A percentile compares a stretch with the other conserved stretches of the same genome.
Evolutionary conservation across 352 stramenopile species (phyloP).

Genomic region (Pythium folliculosum): DNA sequence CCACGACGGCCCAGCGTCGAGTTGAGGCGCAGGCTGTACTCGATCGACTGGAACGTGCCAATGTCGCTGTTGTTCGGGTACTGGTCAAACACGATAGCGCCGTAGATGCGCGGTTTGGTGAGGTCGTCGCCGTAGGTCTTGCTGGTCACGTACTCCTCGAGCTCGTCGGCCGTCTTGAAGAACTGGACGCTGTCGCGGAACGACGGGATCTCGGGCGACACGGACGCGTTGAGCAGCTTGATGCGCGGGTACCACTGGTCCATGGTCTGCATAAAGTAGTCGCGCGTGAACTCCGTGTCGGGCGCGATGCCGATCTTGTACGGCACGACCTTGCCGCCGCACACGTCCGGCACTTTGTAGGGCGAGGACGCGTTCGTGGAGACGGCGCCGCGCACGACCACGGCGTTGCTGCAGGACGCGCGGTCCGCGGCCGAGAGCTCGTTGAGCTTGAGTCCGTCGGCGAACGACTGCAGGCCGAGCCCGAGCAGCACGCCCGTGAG

Average conservation of each 20-base stretch:
- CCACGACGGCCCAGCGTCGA: constrained; percentile 38
- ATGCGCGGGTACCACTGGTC: constrained; percentile 63
- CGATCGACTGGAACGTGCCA: constrained; percentile 44
- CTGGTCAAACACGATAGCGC: constrained; percentile 62
- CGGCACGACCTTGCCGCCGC: constrained; percentile 41
- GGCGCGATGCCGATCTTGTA: constrained; percentile 67
- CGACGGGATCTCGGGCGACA: constrained; percentile 45
- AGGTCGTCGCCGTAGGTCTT: constrained; percentile 50
- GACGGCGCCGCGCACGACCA: constrained; percentile 37
- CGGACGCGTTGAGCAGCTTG: constrained; percentile 30
- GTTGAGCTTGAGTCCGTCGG: constrained; percentile 39
- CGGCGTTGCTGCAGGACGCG: constrained; percentile 31
- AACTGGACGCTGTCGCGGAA: constrained; percentile 64
- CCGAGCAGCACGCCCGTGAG: constrained; percentile 55
- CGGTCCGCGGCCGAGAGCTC: constrained; percentile 39
- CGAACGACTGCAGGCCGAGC: constrained; percentile 46
- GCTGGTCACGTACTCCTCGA: constrained; percentile 55
- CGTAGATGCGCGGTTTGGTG: constrained; percentile 58
- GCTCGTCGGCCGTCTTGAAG: constrained; percentile 42
- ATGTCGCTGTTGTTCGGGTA: constrained; percentile 37
- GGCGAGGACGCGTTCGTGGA: constrained; percentile 37
- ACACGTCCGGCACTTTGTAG: constrained; percentile 40
- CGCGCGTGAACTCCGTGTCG: constrained; percentile 58
- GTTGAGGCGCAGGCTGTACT: constrained; percentile 65
- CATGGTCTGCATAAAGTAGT: constrained; percentile 73